Evolutionary conservation across 495 filamentous ascomycete genomes (phyloP).

Genomic region (Immersiella caudata): DNA sequence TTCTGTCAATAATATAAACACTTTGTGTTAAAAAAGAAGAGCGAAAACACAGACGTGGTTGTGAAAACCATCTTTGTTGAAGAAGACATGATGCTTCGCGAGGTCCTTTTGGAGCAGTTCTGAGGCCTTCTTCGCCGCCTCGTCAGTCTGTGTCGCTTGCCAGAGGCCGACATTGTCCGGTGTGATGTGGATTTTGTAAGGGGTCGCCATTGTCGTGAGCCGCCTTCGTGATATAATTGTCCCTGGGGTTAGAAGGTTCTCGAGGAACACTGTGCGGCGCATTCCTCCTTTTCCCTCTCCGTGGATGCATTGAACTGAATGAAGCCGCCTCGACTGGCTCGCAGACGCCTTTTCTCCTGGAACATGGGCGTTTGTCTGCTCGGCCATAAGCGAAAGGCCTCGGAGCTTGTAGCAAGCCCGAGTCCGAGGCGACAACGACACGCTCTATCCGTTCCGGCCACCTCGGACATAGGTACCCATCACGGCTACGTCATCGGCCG

Average conservation of each 20-base stretch:
- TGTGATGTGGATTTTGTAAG: slow-evolving; percentile 62
- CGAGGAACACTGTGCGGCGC: neutral
- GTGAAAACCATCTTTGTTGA: slow-evolving; percentile 69
- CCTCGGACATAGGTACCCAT: neutral
- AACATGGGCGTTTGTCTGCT: neutral
- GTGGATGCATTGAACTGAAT: neutral
- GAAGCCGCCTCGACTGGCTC: neutral
- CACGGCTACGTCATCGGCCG: neutral
- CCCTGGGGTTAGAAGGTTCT: neutral
- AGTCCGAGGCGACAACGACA: neutral
- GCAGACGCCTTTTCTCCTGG: neutral
- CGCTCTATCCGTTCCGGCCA: neutral
- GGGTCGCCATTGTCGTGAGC: slow-evolving; percentile 58
- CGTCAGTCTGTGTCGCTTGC: slow-evolving; percentile 53
- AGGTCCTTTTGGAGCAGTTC: slow-evolving; percentile 75
- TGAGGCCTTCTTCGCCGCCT: slow-evolving; percentile 61
- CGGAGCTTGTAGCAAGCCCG: neutral
- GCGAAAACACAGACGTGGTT: slow-evolving; percentile 55
- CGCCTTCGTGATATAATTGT: neutral
- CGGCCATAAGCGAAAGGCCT: neutral
- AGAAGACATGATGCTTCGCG: slow-evolving; percentile 76
- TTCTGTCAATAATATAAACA: neutral
- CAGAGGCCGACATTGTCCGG: slow-evolving; percentile 62
- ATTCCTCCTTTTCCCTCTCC: neutral
- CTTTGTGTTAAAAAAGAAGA: neutral